Conservation (phyloP, 306 rosid genomes). For the Prunus mira region DNA sequence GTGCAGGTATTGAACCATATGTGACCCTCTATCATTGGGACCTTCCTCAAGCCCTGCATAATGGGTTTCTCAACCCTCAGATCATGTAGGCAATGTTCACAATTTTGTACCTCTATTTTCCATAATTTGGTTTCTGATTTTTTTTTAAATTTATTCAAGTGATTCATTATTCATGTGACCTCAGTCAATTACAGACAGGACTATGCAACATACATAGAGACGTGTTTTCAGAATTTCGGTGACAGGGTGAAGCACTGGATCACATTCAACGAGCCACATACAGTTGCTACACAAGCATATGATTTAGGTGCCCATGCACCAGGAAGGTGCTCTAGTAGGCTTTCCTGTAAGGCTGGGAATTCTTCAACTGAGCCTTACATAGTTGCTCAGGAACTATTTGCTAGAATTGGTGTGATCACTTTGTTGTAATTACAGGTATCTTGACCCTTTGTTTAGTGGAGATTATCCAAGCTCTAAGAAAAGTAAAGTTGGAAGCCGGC, state of each 20-base stretch:
- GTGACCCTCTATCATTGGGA: conserved; percentile 95
- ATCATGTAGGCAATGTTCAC: conserved; percentile 51
- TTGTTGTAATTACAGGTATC: conserved; percentile 43
- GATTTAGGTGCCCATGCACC: conserved; percentile 87
- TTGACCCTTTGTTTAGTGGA: conserved; percentile 67
- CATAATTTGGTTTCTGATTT: not conserved
- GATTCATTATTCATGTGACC: not conserved
- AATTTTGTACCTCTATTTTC: not conserved
- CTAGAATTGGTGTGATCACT: not conserved
- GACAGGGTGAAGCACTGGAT: conserved; percentile 95
- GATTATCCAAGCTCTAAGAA: conserved; percentile 76
- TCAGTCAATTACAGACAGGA: conserved; percentile 50
- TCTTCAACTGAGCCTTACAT: conserved; percentile 81
- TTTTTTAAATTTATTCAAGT: not conserved
- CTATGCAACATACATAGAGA: conserved; percentile 65
- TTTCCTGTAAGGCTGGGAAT: conserved; percentile 63
- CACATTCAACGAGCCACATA: conserved; percentile 86
- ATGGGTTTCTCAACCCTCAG: conserved; percentile 66
- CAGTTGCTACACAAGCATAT: conserved; percentile 72
- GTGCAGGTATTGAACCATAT: conserved; percentile 75
- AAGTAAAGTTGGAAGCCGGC: conserved; percentile 46
- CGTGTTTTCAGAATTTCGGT: conserved; percentile 82
- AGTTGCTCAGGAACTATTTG: conserved; percentile 44
- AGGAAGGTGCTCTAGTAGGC: conserved; percentile 74
- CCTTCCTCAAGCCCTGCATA: conserved; percentile 77